Evolutionary conservation across 192 early-diverging fungal species (phyloP), one percentile per base, ranked within the genome.

Genomic region (Dissophora ornata): DNA sequence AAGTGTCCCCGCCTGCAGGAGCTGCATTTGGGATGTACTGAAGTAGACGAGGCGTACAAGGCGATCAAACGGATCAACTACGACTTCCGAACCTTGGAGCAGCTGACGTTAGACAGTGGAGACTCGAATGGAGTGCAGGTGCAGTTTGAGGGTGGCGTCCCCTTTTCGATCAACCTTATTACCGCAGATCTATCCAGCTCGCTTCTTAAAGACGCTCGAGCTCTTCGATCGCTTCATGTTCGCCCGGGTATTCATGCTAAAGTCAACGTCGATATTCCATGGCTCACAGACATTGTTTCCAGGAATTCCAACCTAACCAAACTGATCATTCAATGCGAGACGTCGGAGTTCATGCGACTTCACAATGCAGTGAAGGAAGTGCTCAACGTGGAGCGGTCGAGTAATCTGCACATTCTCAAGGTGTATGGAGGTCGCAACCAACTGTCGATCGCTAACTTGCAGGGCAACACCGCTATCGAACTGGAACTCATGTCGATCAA

Each of bases 1-100:
- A 52, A 42, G 15, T 48, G 67, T 30, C 49, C 57, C 21, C 36
- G 33, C 9, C 48, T 69, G 12, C 38, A 58, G 25, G 56, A 58
- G 26, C 25, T 58, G 56, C 40, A 36, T 18, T 41, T 58, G 56
- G 24, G 2, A 16, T 25, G n/a, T 6, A 26, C 11, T 8, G 40
- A 58, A 1, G 40, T 58, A 2, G 56, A 58, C 3, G 56, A 42
- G 1, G 56, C 56, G 15, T 58, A 29, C 41, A 58, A 22, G 2
- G 56, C 38, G 4, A 45, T 58, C 56, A 58, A 34, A 16, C 41
- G 40, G 38, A 15, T 21, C 41, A 58, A 58, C 41, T 34, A 45
- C 16, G 56, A 58, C 6, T 42, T 36, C 44, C 44, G 56, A 10
- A 18, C 56, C 1, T 25, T 58, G 21, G 56, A 58, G 15, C 56